These are phyloP conservation scores for Wallacemonas sp. DNA, from an alignment of 208 protist genomes.

Conservation along the genomic window DNA sequence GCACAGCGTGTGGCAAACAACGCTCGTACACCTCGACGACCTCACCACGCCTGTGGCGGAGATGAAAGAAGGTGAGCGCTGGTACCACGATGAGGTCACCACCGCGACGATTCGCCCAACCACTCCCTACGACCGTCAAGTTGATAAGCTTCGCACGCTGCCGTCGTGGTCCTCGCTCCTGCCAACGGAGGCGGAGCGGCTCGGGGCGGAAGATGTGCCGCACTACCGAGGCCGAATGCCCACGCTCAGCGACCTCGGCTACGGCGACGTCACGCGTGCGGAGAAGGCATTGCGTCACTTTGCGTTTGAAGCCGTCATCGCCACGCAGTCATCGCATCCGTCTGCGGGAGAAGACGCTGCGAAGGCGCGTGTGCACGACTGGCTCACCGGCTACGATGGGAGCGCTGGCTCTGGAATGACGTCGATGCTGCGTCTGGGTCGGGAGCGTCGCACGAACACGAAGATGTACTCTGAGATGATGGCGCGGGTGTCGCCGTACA, in stretches of 20 bases:
- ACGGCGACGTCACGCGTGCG: conserved; percentile 28
- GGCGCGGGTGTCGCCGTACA: conserved; percentile 76
- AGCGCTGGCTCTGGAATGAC: conserved; percentile 36
- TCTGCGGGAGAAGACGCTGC: conserved; percentile 65
- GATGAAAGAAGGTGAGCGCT: conserved; percentile 85
- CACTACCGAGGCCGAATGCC: conserved; percentile 60
- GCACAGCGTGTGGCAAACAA: conserved; percentile 88
- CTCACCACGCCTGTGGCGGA: conserved; percentile 68
- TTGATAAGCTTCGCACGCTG: conserved; percentile 31
- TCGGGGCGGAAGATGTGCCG: conserved; percentile 30
- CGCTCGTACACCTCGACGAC: conserved; percentile 90
- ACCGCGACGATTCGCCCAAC: conserved; percentile 78
- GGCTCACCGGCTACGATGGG: conserved; percentile 49
- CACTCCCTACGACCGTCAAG: conserved; percentile 57
- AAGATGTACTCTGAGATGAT: conserved; percentile 85
- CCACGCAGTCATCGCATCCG: conserved; percentile 71
- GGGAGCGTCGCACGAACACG: conserved; percentile 70
- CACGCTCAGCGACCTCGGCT: conserved; percentile 72
- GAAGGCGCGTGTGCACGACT: conserved; percentile 53
- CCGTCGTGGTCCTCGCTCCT: conserved; percentile 35
- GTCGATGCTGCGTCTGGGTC: conserved; percentile 70
- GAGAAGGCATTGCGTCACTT: conserved; percentile 27
- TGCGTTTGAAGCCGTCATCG: conserved; percentile 68
- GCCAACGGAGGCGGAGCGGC: conserved; percentile 35
- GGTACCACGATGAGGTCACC: conserved; percentile 89